Evolutionary conservation across 1,284 basidiomycete genomes (phyloP).

Genomic region (Trametes versicolor): DNA sequence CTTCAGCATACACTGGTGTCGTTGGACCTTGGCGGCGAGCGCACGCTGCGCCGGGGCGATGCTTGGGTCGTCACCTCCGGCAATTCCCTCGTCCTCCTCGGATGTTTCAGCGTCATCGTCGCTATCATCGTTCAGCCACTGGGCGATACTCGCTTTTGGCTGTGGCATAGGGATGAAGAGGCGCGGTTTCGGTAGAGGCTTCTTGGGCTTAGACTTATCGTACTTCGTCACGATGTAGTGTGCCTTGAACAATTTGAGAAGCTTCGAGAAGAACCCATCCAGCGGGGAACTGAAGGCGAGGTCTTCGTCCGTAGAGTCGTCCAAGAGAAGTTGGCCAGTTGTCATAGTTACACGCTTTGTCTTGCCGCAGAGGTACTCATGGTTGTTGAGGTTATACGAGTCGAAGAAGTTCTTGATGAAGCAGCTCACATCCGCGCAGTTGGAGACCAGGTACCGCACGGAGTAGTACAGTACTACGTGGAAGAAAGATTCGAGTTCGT

Average conservation of each 20-base stretch:
- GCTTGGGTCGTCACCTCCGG: too few species aligned
- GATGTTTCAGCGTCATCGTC: too few species aligned
- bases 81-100: too few species aligned
- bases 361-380: background rate
- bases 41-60: too few species aligned
- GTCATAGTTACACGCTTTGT: background rate
- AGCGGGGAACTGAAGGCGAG: constrained; percentile 10
- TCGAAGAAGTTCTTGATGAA: constrained; percentile 25
- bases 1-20: too few species aligned
- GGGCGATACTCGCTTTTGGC: too few species aligned
- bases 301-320: background rate
- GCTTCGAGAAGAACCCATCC: background rate
- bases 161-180: too few species aligned
- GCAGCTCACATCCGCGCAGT: constrained; percentile 2
- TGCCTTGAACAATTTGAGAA: constrained; percentile 18
- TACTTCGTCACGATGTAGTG: constrained; percentile 14
- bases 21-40: too few species aligned
- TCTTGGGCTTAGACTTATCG: too few species aligned
- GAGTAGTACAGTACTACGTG: constrained; percentile 25
- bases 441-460: constrained; percentile 18
- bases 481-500: constrained; percentile 30
- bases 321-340: background rate
- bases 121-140: too few species aligned
- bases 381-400: background rate
- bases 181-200: too few species aligned